Evolutionary conservation across 352 stramenopile species (phyloP), one percentile per base, ranked within the genome.

Genomic region (Phytophthora pluvialis): DNA sequence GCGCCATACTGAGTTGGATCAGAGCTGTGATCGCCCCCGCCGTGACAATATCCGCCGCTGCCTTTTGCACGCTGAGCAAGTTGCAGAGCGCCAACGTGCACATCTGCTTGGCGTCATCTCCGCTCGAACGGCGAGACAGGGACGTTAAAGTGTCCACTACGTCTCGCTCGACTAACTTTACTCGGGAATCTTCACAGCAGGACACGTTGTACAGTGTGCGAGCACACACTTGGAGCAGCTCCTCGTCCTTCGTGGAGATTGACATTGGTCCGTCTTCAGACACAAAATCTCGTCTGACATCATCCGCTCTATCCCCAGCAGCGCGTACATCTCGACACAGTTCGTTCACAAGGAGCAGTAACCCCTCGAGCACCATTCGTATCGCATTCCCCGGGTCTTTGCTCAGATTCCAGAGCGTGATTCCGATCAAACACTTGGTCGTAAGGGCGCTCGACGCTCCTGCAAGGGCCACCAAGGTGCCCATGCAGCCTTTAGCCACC

Each of bases 41-140:
- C 9, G 73, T 75, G 46, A 92, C 74, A 47, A 93, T 92, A 25
- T 92, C 82, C 0, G 81, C 69, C 5, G 83, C 82, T 13, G 83
- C 83, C 47, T 92, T 85, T 11, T 90, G 80, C 5, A 93, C 86
- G 46, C 73, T 89, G 4, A 95, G 60, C 46, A 95, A 52, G 50
- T 93, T 95, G 43, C 84, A 95, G 8, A 95, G 45, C 6, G 86
- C 78, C 4, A 95, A 55, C 0, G 84, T 95, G 55, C 81, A 91
- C 81, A 95, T 89, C 50, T 89, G 85, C 54, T 88, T 87, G 12
- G 74, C 78, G 10, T 93, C 69, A 4, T 70, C 55, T 44, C 70
- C 70, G 28, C 15, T 68, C 13, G 69, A 66, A 26, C 66, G 46
- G 6, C 73, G 48, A 0, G 83, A 90, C 4, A 92, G 64, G 3